Base-by-base conservation (phyloP, 192 early-diverging fungal species). In the Pilaira anomala region DNA sequence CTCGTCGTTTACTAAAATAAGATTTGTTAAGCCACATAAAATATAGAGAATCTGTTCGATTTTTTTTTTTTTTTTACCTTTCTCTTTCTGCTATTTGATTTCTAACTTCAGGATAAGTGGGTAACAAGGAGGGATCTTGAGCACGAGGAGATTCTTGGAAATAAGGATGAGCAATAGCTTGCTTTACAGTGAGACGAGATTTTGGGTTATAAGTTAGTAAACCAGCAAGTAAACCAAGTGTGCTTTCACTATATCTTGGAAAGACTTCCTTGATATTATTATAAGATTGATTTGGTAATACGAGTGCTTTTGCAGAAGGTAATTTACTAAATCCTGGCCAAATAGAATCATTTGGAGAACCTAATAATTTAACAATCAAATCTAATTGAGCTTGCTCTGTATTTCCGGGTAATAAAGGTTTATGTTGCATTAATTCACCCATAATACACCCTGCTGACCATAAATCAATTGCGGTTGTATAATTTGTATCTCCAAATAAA, bases 381-480 rank as follows among this genome's bases (percentile, higher is more conserved):
- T 76, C 71, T 16, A 95, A 66, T 65, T 96, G 92, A 18, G 91
- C 67, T 14, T 77, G 75, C 62, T 96, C 94, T 3, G 69, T 79
- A 62, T 89, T 91, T n/a, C 94, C 94, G 0, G 91, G 91, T 46
- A 96, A 74, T 12, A 95, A 77, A 1, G 94, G 93, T 5, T 62
- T 62, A 55, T 85, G 80, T 40, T 77, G 67, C 53, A 96, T 63
- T 26, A 96, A 78, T 64, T 96, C 94, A 21, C 87, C 91, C 65
- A 96, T 85, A 16, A 96, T 93, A 69, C 94, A 90, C 4, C 88
- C 88, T 13, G 77, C 80, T 4, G 88, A 90, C 92, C 92, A 94
- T 76, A 93, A 79, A 70, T 94, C 92, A 1, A 91, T 76, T 3
- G 91, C 85, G 1, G 76, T 78, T 8, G 87, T 84, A 72, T 94